Conservation (phyloP, 805 yeast species). For the Wickerhamomyces silvicola region DNA sequence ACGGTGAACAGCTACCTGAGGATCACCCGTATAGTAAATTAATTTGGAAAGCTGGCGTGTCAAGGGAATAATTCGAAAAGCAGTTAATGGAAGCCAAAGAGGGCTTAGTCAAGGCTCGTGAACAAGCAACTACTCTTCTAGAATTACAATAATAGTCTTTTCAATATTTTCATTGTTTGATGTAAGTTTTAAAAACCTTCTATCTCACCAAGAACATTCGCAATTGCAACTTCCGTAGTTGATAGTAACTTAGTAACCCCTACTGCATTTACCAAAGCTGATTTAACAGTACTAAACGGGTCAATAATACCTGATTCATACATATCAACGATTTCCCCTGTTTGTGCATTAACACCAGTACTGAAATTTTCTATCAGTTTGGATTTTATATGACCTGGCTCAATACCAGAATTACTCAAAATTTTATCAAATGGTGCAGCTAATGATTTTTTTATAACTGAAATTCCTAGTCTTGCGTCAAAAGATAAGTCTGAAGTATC, state of each 20-base stretch:
- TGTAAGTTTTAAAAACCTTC: slow-evolving; percentile 16
- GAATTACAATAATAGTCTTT: too few relatives aligned
- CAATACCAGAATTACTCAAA: slow-evolving; percentile 95
- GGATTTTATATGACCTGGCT: slow-evolving; percentile 76
- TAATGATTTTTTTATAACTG: slow-evolving; percentile 87
- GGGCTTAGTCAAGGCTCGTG: neutral
- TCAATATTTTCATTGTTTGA: too few relatives aligned
- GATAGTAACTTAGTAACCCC: slow-evolving; percentile 97
- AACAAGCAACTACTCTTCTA: neutral
- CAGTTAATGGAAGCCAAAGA: slow-evolving; percentile 2
- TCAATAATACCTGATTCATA: slow-evolving; percentile 95
- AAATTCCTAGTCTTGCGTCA: slow-evolving; percentile 94
- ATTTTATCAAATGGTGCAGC: slow-evolving; percentile 94
- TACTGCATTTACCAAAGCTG: slow-evolving; percentile 91
- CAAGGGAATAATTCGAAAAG: slow-evolving; percentile 23
- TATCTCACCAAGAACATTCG: slow-evolving; percentile 57
- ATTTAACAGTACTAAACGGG: slow-evolving; percentile 96
- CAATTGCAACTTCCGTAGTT: slow-evolving; percentile 97
- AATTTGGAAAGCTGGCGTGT: slow-evolving; percentile 17
- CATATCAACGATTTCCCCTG: slow-evolving; percentile 94
- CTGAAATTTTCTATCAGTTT: slow-evolving; percentile 64
- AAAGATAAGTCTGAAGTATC: slow-evolving; percentile 65
- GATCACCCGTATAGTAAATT: slow-evolving; percentile 2
- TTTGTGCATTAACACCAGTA: slow-evolving; percentile 86
- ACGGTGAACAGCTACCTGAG: slow-evolving; percentile 1